Conservation (phyloP, 257 asterid genomes). For the Avicennia marina region DNA sequence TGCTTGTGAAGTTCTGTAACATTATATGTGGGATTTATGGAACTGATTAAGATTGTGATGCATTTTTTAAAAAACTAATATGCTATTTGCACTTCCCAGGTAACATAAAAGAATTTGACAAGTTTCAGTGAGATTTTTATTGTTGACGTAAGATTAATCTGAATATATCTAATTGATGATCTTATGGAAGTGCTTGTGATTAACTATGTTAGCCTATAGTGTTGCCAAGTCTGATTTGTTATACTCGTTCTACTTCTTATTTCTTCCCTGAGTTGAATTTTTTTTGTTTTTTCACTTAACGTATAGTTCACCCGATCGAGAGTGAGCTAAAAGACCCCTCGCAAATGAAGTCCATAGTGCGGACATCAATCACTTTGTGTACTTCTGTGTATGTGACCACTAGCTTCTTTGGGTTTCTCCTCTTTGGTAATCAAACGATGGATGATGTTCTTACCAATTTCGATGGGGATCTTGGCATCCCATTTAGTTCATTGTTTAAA, state of each 20-base stretch:
- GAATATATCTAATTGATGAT: background rate
- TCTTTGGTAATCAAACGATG: conserved; percentile 69
- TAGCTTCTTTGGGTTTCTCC: conserved; percentile 78
- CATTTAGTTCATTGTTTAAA: conserved; percentile 53
- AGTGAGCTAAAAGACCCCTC: conserved; percentile 67
- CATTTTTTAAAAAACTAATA: background rate
- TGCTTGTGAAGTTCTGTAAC: conserved; percentile 2
- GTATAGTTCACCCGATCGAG: conserved; percentile 81
- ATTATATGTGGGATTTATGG: background rate
- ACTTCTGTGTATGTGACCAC: conserved; percentile 66
- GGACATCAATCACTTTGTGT: conserved; percentile 61
- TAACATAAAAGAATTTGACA: background rate
- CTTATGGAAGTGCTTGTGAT: background rate
- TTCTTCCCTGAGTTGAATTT: background rate
- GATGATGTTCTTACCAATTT: conserved; percentile 86
- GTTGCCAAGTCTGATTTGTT: background rate
- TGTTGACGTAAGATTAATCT: background rate
- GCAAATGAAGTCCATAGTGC: conserved; percentile 71
- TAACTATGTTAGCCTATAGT: background rate
- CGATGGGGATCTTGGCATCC: conserved; percentile 80
- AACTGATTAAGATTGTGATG: background rate
- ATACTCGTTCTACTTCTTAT: background rate
- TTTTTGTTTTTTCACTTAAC: conserved; percentile 5
- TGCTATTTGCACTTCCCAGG: background rate
- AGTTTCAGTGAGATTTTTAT: too few species aligned